These are phyloP conservation scores for Carex littledalei DNA, from an alignment of 176 grass and related monocot species.

Conservation along the genomic window DNA sequence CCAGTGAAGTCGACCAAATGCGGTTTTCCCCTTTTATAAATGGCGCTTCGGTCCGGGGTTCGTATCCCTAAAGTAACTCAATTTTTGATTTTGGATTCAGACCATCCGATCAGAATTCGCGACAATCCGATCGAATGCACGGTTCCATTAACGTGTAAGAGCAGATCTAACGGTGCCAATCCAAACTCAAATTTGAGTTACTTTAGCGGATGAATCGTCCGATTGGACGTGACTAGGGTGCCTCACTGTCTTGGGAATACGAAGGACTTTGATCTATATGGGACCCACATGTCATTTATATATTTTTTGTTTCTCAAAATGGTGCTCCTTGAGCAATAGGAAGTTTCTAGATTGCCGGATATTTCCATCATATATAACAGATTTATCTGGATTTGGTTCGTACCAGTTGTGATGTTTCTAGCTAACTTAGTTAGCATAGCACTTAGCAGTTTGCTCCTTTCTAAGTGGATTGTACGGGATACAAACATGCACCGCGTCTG, in stretches of 20 bases:
- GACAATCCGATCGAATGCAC: too few species aligned
- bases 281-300: neutral
- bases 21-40: neutral
- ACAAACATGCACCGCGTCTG: neutral
- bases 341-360: neutral
- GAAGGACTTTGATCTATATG: neutral
- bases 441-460: neutral
- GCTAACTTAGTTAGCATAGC: neutral
- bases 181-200: too few species aligned
- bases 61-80: too few species aligned
- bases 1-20: neutral
- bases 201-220: too few species aligned
- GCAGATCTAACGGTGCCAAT: too few species aligned
- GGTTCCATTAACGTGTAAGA: too few species aligned
- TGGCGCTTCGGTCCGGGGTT: neutral
- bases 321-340: neutral
- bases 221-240: neutral
- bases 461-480: neutral
- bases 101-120: too few species aligned
- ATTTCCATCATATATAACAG: too few species aligned
- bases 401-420: neutral
- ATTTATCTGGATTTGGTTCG: neutral
- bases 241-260: neutral
- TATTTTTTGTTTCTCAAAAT: neutral
- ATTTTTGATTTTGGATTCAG: too few species aligned